Percentiles rank a stretch among this genome's conserved stretches.
Conservation (phyloP, 1,139 yeast species). For the Pichia sp. region DNA sequence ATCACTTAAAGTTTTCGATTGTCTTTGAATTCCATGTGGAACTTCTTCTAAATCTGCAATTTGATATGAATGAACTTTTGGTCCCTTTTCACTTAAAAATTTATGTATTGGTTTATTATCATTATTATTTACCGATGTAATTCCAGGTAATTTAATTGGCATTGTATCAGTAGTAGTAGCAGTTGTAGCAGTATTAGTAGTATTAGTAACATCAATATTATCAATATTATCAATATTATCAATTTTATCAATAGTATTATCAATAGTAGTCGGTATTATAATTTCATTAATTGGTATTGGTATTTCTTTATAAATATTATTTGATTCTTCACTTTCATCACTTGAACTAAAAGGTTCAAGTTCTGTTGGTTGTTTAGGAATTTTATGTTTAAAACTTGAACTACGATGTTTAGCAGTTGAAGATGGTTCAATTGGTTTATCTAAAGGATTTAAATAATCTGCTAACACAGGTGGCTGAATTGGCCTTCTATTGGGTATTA, state of each 20-base stretch:
- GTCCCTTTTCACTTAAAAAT: conserved; percentile 21
- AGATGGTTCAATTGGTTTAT: conserved; percentile 60
- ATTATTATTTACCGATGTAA: no score
- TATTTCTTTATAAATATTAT: neutral
- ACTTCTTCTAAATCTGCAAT: conserved; percentile 95
- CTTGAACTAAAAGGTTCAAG: conserved; percentile 42
- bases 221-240: no score
- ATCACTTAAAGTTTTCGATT: conserved; percentile 59
- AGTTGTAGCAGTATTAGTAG: neutral
- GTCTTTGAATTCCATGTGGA: conserved; percentile 87
- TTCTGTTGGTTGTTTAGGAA: conserved; percentile 40
- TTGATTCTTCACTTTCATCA: conserved; percentile 18
- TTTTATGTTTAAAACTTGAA: conserved; percentile 26
- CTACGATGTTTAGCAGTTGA: conserved; percentile 18
- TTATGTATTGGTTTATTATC: conserved; percentile 6
- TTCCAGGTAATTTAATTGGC: no score
- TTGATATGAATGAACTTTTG: conserved; percentile 55
- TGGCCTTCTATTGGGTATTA: conserved; percentile 71
- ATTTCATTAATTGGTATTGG: neutral
- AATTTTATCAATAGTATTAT: no score
- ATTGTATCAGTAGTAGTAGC: neutral
- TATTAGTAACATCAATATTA: no score
- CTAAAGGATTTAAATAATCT: conserved; percentile 62
- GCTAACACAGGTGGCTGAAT: conserved; percentile 72
- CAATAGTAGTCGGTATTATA: no score